Percentiles rank a stretch among this genome's conserved stretches.
Evolutionary conservation across 2,329 filamentous ascomycete genomes (phyloP).

Genomic region (Venturiaceae sp.): DNA sequence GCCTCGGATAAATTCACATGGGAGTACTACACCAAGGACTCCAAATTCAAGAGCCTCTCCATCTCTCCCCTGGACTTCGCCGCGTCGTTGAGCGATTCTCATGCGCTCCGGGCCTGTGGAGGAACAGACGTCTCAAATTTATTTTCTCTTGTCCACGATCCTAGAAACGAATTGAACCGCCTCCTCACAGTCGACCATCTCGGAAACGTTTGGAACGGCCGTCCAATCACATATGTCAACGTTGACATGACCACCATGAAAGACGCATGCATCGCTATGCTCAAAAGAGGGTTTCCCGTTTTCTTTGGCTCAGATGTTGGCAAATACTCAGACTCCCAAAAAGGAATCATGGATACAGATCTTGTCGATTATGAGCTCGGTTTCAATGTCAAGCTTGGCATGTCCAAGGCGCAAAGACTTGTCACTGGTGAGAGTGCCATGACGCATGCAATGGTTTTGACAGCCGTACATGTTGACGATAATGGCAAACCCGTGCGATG

Average conservation of each 20-base stretch:
- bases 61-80: slow-evolving; percentile 65
- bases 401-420: slow-evolving; percentile 69
- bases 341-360: slow-evolving; percentile 71
- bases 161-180: slow-evolving; percentile 62
- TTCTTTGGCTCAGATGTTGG: slow-evolving; percentile 89
- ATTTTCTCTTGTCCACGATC: slow-evolving; percentile 79
- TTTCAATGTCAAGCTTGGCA: slow-evolving; percentile 64
- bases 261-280: slow-evolving; percentile 63
- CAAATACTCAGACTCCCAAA: slow-evolving; percentile 59
- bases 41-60: slow-evolving; percentile 51
- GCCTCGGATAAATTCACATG: slow-evolving; percentile 64
- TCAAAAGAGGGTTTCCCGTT: slow-evolving; percentile 66
- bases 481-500: slow-evolving; percentile 61
- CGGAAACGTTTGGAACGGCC: slow-evolving; percentile 71
- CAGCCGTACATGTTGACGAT: slow-evolving; percentile 68
- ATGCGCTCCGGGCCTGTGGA: slow-evolving; percentile 46
- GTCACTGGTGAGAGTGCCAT: slow-evolving; percentile 67
- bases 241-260: slow-evolving; percentile 68
- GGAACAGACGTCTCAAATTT: slow-evolving; percentile 55
- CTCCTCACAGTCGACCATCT: slow-evolving; percentile 69
- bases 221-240: slow-evolving; percentile 72
- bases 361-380: slow-evolving; percentile 73
- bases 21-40: slow-evolving; percentile 65
- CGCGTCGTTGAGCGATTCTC: slow-evolving; percentile 52
- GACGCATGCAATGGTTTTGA: slow-evolving; percentile 91